Conservation (phyloP, 768 basidiomycete species). For the Tephrocybe sp. region DNA sequence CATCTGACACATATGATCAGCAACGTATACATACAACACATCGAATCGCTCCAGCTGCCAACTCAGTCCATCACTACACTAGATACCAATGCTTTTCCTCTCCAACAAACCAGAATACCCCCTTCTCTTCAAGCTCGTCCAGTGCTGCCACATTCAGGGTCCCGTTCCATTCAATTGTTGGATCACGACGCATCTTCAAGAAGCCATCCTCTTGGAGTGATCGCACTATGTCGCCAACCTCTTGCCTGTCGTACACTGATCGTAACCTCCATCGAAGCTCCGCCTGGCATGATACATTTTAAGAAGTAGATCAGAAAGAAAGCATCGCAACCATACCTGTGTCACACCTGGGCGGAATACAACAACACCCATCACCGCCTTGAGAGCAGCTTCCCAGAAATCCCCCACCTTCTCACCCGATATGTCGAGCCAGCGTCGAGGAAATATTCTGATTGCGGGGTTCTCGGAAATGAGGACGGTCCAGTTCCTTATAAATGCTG, state of each 20-base stretch:
- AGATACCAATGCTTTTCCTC: constrained; percentile 67
- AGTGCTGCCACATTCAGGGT: constrained; percentile 29
- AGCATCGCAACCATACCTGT: constrained; percentile 46
- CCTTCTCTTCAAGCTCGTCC: constrained; percentile 52
- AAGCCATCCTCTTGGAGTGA: constrained; percentile 55
- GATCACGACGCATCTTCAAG: constrained; percentile 33
- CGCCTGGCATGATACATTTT: constrained; percentile 36
- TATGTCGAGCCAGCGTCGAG: constrained; percentile 79
- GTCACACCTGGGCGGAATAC: constrained; percentile 73
- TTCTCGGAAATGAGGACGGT: constrained; percentile 50
- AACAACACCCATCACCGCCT: constrained; percentile 65
- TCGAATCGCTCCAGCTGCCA: too few relatives aligned
- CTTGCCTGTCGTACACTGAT: constrained; percentile 74
- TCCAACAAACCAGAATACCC: constrained; percentile 58
- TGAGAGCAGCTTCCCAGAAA: constrained; percentile 71
- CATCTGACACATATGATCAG: not conserved
- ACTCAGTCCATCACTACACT: constrained; percentile 36
- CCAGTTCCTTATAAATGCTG: constrained; percentile 53
- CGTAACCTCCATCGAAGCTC: constrained; percentile 74
- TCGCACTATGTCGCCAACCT: constrained; percentile 61
- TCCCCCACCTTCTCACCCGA: constrained; percentile 58
- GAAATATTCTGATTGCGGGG: constrained; percentile 49
- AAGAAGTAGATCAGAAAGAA: constrained; percentile 1
- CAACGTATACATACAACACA: too few relatives aligned
- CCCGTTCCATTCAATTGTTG: constrained; percentile 19